Percentiles rank a stretch among this genome's conserved stretches.
These are phyloP conservation scores for Diaporthe destruens DNA, from an alignment of 2,329 filamentous ascomycete species.

Conservation along the genomic window DNA sequence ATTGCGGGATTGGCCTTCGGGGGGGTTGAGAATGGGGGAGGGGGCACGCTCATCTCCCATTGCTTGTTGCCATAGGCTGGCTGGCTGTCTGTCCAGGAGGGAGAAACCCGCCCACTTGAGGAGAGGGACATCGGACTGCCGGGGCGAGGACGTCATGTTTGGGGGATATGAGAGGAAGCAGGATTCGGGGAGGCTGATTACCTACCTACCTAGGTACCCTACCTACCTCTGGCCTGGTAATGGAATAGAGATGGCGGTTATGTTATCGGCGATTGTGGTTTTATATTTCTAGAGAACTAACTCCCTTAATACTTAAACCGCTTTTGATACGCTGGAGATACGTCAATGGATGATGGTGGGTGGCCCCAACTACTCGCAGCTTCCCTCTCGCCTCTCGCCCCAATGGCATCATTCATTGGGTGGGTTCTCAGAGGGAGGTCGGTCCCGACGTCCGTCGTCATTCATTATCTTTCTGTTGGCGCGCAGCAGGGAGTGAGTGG, in stretches of 20 bases:
- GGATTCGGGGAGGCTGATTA: no score
- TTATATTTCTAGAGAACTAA: no score
- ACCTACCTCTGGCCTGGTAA: no score
- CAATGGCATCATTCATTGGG: background rate
- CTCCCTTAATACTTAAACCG: background rate
- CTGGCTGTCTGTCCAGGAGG: background rate
- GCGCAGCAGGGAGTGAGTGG: background rate
- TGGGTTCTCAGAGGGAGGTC: no score
- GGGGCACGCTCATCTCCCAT: background rate
- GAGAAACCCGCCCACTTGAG: background rate
- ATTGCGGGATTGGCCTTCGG: background rate
- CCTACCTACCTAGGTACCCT: no score
- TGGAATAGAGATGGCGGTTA: conserved; percentile 9
- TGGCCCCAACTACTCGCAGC: background rate
- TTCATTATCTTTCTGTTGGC: background rate
- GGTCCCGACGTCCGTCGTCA: background rate
- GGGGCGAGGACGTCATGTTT: background rate
- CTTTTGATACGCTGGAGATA: background rate
- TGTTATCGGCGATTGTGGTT: background rate
- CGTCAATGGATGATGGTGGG: background rate
- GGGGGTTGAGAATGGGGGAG: background rate
- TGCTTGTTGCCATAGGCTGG: background rate
- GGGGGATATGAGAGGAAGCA: background rate
- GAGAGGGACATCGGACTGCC: background rate
- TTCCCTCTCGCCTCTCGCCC: no score